Evolutionary conservation across 805 yeast species (phyloP).

Genomic region (Candida piceae): DNA sequence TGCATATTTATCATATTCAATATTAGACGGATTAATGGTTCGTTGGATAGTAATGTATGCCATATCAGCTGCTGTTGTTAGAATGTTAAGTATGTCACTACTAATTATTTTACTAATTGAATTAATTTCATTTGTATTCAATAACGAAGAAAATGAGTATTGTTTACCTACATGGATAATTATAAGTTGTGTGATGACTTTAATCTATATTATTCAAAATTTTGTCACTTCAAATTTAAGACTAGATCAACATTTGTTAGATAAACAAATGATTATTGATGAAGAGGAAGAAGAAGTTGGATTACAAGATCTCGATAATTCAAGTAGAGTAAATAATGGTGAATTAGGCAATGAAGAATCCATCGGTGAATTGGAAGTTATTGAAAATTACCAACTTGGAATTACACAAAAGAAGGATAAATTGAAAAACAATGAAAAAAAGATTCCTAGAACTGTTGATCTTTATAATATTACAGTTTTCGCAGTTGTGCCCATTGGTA

Average conservation of each 20-base stretch:
- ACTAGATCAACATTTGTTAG: constrained; percentile 26
- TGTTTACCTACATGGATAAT: constrained; percentile 88
- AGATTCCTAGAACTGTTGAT: constrained; percentile 67
- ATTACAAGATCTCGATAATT: not conserved
- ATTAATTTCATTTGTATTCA: constrained; percentile 59
- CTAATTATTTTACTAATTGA: constrained; percentile 67
- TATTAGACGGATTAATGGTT: constrained; percentile 83
- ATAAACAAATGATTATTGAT: constrained; percentile 4
- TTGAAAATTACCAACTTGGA: not conserved
- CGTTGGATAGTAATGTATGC: constrained; percentile 93
- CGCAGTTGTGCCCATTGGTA: constrained; percentile 97
- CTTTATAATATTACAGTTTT: constrained; percentile 85
- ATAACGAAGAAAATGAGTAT: constrained; percentile 55
- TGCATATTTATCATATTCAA: constrained; percentile 76
- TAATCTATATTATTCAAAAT: constrained; percentile 77
- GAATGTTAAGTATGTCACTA: constrained; percentile 80
- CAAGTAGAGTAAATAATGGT: not conserved
- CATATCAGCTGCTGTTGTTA: constrained; percentile 78
- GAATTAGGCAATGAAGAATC: not conserved
- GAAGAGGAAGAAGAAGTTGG: not conserved
- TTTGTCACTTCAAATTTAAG: constrained; percentile 78
- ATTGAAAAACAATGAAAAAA: constrained; percentile 13
- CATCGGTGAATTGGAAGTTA: not conserved
- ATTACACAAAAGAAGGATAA: constrained; percentile 10
- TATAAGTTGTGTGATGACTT: constrained; percentile 79